Base-by-base conservation (phyloP, 2,329 filamentous ascomycete genomes). In the Simplicillium sp. region DNA sequence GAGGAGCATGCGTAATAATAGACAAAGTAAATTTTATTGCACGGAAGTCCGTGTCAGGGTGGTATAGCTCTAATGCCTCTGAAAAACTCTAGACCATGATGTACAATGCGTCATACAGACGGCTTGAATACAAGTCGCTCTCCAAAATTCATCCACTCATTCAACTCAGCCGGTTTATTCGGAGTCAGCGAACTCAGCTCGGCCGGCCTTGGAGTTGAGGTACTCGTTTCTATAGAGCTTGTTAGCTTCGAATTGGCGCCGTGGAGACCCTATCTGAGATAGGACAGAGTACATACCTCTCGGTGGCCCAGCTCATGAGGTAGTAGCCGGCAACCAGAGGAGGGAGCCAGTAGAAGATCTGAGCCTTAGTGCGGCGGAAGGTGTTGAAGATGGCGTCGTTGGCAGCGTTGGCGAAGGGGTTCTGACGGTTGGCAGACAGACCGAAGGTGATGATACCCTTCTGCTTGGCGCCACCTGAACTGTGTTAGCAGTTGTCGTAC, bases 321-420 rank as follows among this genome's bases (percentile, higher is more conserved):
- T 81, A 79, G 71, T 97, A 98, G 51, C 77, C 88, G 52, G 73
- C 64, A 49, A 92, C 55, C 53, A 95, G 68, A 32, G 89, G 84
- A 45, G 92, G 85, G 18, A 82, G 75, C 66, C 89, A 81, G 77
- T 89, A 98, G 54, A 97, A 80, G 53, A 94, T 80, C 74, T 97
- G 92, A 54, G 75, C 66, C 62, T 80, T 82, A 68, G 84, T 85
- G 57, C 92, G 81, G 65, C 92, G 82, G 77, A 84, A 94, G 55
- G 80, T 82, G 78, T 98, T 98, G 82, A 97, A 97, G 71, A 97
- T 68, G 58, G 89, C 90, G 52, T 82, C 84, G 65, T 90, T 70
- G 50, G 75, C 65, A 45, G 82, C 71, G 55, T 86, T 87, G 49
- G 87, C 87, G 52, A 94, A 75, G 48, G 88, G 85, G 58, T 85